phyloP scores from a whole-genome alignment of 257 asterid species.

The Solanum ahanhuiri region DNA sequence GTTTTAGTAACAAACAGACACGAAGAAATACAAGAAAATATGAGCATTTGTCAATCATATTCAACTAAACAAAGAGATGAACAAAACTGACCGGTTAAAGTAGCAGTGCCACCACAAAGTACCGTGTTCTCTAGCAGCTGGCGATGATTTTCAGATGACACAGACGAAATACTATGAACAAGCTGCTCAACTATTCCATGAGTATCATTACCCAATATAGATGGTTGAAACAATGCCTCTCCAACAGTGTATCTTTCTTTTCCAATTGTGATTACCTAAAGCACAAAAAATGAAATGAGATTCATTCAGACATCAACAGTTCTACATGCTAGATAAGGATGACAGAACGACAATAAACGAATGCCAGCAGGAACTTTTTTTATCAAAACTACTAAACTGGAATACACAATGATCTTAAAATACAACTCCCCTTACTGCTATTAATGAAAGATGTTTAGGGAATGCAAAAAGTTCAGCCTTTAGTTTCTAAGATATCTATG shows the following conservation, averaged over 20 bases:
- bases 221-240: slow-evolving; percentile 87
- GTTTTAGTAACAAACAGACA: no score
- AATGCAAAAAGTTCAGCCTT: neutral
- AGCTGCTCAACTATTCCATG: slow-evolving; percentile 98
- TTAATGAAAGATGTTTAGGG: neutral
- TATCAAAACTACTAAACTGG: neutral
- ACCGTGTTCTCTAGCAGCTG: slow-evolving; percentile 92
- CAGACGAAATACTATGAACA: slow-evolving; percentile 75
- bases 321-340: neutral
- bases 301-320: neutral
- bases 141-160: slow-evolving; percentile 91
- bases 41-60: neutral
- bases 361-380: neutral
- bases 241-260: slow-evolving; percentile 77
- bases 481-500: neutral
- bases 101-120: slow-evolving; percentile 91
- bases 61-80: neutral
- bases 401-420: neutral
- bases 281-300: neutral
- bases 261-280: slow-evolving; percentile 81
- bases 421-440: neutral
- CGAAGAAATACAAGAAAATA: neutral
- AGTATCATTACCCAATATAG: slow-evolving; percentile 67
- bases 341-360: neutral
- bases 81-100: slow-evolving; percentile 51